These are phyloP conservation scores for Pseudogymnoascus sp. DNA, from an alignment of 2,329 filamentous ascomycete species.

Conservation along the genomic window DNA sequence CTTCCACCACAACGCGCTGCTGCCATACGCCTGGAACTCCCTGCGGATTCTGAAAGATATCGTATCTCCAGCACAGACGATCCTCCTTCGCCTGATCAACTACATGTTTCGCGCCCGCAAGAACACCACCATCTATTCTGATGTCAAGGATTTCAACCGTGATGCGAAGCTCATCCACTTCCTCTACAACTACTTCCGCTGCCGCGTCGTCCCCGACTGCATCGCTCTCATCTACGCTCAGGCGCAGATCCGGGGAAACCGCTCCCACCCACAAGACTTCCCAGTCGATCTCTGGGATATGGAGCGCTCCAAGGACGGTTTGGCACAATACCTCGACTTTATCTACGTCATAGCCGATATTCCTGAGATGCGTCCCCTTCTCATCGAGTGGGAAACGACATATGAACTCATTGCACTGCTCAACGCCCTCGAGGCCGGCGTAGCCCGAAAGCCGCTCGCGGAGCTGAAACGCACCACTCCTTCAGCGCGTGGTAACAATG, in stretches of 20 bases:
- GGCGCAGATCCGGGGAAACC: constrained; percentile 73
- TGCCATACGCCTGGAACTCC: constrained; percentile 87
- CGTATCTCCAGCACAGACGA: constrained; percentile 88
- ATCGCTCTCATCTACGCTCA: constrained; percentile 92
- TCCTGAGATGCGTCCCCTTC: constrained; percentile 69
- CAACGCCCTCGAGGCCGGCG: constrained; percentile 78
- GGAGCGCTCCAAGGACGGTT: constrained; percentile 90
- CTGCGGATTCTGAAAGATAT: constrained; percentile 92
- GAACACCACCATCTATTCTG: constrained; percentile 35
- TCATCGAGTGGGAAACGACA: constrained; percentile 86
- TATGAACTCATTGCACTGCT: constrained; percentile 84
- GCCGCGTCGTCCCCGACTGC: constrained; percentile 87
- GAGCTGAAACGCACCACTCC: constrained; percentile 31
- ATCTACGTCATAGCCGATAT: constrained; percentile 84
- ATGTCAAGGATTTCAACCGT: constrained; percentile 45
- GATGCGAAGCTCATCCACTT: constrained; percentile 69
- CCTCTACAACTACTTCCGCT: constrained; percentile 85
- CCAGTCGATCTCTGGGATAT: constrained; percentile 96
- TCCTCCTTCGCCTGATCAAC: constrained; percentile 82
- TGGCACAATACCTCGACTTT: constrained; percentile 91
- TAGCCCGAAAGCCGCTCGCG: constrained; percentile 70
- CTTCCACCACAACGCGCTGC: constrained; percentile 77
- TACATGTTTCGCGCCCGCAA: constrained; percentile 69
- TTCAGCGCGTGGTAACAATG: constrained; percentile 33
- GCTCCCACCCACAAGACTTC: constrained; percentile 75